These are phyloP conservation scores for Talaromyces sp. DNA, from an alignment of 2,329 filamentous ascomycete genomes.

Conservation along the genomic window DNA sequence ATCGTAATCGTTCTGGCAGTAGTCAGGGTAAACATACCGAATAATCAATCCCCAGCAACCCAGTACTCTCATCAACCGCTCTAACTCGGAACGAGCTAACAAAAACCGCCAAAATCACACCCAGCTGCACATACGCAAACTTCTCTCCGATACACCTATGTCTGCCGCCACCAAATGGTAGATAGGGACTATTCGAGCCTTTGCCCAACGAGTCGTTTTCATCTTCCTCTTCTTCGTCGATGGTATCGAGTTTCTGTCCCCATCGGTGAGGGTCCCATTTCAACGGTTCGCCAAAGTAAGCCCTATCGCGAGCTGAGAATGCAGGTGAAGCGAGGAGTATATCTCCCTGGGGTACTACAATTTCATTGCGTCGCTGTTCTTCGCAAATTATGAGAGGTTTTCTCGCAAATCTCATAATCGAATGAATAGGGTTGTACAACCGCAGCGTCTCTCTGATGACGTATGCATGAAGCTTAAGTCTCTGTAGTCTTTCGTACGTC, in stretches of 20 bases:
- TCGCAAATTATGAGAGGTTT: conserved; percentile 69
- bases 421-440: conserved; percentile 89
- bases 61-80: conserved; percentile 60
- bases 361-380: conserved; percentile 67
- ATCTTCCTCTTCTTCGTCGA: conserved; percentile 35
- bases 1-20: neutral
- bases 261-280: conserved; percentile 90
- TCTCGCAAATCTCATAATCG: conserved; percentile 90
- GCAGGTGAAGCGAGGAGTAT: conserved; percentile 77
- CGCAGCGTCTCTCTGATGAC: conserved; percentile 90
- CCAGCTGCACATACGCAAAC: conserved; percentile 89
- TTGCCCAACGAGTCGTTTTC: conserved; percentile 75
- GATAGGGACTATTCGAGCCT: conserved; percentile 82
- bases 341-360: conserved; percentile 75
- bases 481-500: conserved; percentile 71
- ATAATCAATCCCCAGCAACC: conserved; percentile 9
- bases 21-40: neutral
- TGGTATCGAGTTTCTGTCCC: conserved; percentile 54
- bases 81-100: conserved; percentile 77
- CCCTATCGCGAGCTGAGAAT: conserved; percentile 69
- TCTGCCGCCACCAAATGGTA: conserved; percentile 88
- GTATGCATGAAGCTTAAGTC: conserved; percentile 76
- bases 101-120: conserved; percentile 74
- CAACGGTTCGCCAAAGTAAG: conserved; percentile 76
- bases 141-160: conserved; percentile 96